Conservation (phyloP, 2,329 filamentous ascomycete genomes). For the Aureobasidium lini region DNA sequence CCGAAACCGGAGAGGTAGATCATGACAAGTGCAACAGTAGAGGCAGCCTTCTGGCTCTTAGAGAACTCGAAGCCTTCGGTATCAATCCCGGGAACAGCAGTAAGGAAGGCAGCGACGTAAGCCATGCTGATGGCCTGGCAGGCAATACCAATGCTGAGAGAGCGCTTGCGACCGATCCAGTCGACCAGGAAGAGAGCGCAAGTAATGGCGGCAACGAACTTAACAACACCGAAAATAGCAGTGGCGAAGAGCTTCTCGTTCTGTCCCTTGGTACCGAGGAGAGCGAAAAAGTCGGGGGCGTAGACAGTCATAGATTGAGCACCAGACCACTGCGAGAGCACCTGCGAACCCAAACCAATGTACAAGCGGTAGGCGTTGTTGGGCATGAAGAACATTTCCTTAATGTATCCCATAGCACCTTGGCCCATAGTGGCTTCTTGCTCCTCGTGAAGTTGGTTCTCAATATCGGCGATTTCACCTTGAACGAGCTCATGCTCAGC, state of each 20-base stretch:
- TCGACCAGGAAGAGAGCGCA: slow-evolving; percentile 74
- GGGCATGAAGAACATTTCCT: slow-evolving; percentile 59
- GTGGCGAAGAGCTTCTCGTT: slow-evolving; percentile 63
- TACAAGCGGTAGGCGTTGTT: slow-evolving; percentile 66
- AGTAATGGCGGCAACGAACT: slow-evolving; percentile 56
- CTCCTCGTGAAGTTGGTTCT: slow-evolving; percentile 57
- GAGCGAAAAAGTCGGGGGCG: slow-evolving; percentile 61
- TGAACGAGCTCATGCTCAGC: slow-evolving; percentile 50
- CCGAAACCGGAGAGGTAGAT: slow-evolving; percentile 55
- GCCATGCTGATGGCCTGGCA: slow-evolving; percentile 42
- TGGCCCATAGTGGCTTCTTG: slow-evolving; percentile 60
- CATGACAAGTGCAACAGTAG: slow-evolving; percentile 53
- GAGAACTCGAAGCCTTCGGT: slow-evolving; percentile 43
- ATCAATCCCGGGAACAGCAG: slow-evolving; percentile 47
- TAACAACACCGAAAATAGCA: slow-evolving; percentile 66
- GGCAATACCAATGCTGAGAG: slow-evolving; percentile 40
- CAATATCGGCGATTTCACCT: slow-evolving; percentile 55
- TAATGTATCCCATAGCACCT: slow-evolving; percentile 54
- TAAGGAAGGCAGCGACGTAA: slow-evolving; percentile 43
- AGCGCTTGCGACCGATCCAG: slow-evolving; percentile 62
- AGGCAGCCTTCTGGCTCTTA: slow-evolving; percentile 46
- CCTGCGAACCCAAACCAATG: slow-evolving; percentile 57
- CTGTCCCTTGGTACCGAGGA: slow-evolving; percentile 60
- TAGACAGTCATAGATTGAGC: slow-evolving; percentile 66
- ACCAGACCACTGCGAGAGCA: slow-evolving; percentile 66